A percentile compares a stretch with the other conserved stretches of the same genome.
phyloP scores from a whole-genome alignment of 2,329 filamentous ascomycete genomes.

The Coniosporium tulheliwenetii region DNA sequence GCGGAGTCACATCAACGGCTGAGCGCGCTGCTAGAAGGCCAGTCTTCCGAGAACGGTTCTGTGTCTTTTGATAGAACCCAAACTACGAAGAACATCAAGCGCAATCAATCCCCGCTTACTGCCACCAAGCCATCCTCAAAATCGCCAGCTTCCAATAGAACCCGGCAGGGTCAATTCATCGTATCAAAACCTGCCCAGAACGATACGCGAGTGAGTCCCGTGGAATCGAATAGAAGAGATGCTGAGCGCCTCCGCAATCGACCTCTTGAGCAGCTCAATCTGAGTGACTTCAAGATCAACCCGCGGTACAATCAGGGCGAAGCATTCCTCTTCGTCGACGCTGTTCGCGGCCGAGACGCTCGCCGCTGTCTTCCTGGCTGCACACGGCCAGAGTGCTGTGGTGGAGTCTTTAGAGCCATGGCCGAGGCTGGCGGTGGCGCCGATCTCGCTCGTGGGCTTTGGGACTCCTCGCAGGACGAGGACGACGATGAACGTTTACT shows the following conservation, averaged over 20 bases:
- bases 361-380: slow-evolving; percentile 61
- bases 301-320: slow-evolving; percentile 54
- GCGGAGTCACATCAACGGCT: not conserved
- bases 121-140: not conserved
- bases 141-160: no score
- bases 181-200: no score
- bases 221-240: slow-evolving; percentile 4
- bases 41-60: not conserved
- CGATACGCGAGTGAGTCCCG: not conserved
- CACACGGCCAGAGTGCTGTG: slow-evolving; percentile 61
- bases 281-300: slow-evolving; percentile 73
- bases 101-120: not conserved
- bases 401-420: slow-evolving; percentile 52
- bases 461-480: slow-evolving; percentile 8
- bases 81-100: not conserved
- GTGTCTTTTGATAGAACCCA: not conserved
- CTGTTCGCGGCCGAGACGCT: slow-evolving; percentile 54
- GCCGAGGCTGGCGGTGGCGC: slow-evolving; percentile 25
- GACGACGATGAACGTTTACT: slow-evolving; percentile 20
- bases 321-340: slow-evolving; percentile 58
- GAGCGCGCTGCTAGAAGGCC: not conserved
- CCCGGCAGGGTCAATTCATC: no score
- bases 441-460: not conserved
- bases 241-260: slow-evolving; percentile 39
- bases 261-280: slow-evolving; percentile 39